Evolutionary conservation across 176 grass and related monocot species (phyloP).

Genomic region (Miscanthus lutarioriparius): DNA sequence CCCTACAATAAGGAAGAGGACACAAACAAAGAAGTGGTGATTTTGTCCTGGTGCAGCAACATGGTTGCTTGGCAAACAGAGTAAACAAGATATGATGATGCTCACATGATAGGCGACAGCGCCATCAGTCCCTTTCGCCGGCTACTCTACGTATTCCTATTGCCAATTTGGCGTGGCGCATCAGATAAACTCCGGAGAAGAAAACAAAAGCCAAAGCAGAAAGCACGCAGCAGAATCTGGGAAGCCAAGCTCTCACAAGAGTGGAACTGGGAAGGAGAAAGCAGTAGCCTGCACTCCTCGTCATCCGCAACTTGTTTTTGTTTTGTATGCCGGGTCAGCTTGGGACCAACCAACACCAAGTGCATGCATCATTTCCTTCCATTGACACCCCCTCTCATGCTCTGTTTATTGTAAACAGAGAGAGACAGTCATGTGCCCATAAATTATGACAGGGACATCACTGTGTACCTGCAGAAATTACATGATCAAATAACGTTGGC

Average conservation of each 20-base stretch:
- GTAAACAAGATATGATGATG: conserved; percentile 21
- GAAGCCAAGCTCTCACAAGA: conserved; percentile 23
- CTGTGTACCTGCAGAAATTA: not conserved
- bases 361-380: not conserved
- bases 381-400: too few relatives aligned
- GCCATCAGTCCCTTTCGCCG: not conserved
- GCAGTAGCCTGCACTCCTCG: not conserved
- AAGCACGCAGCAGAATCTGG: conserved; percentile 8
- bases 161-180: conserved; percentile 10
- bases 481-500: not conserved
- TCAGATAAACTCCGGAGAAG: not conserved
- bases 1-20: not conserved
- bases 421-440: not conserved
- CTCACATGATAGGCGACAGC: conserved; percentile 26
- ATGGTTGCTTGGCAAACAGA: conserved; percentile 24
- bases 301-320: not conserved
- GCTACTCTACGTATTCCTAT: not conserved
- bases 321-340: not conserved
- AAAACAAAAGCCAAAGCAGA: not conserved
- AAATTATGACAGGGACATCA: not conserved
- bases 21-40: not conserved
- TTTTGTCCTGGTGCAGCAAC: not conserved
- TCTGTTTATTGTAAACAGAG: not conserved
- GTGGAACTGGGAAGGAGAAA: not conserved
- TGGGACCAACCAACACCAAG: not conserved